Evolutionary conservation across 495 filamentous ascomycete species (phyloP), one percentile per base, ranked within the genome.

Genomic region (Daldinia vernicosa): DNA sequence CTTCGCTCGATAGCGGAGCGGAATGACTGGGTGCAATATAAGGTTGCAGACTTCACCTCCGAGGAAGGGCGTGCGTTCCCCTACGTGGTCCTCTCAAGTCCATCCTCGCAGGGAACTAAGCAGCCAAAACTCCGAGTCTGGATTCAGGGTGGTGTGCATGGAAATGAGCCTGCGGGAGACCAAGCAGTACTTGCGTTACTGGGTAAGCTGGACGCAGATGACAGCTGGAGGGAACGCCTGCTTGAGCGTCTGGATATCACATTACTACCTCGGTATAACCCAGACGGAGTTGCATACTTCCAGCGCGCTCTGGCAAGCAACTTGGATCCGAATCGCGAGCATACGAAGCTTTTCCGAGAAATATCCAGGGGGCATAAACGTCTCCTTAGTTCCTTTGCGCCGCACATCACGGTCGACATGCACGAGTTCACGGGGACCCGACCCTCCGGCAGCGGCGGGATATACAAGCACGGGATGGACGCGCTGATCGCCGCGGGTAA

Each of bases 241-340:
- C 72, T 77, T 6, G 37, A 63, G 14, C 66, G 37, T 9, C 22
- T 76, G 43, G 70, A 74, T 5, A 67, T 77, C 17, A n/a, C 72
- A 22, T 60, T 77, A 15, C 63, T 77, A 27, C 75, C 75, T 15
- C 73, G 75, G 19, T 76, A 76, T 37, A 77, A 77, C 39, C 70
- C 74, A 1, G 75, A 77, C 54, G 75, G 75, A 53, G 75, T 68
- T 9, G 69, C 69, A 33, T 79, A 76, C 55, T 76, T 76, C 60
- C 77, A 79, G 67, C 74, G 77, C 40, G 66, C 62, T 6, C 68
- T 79, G 1, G 77, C 77, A 9, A 75, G 76, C 27, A 79, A 78
- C 70, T 59, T 78, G 4, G 76, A 80, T 33, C 76, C 76, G 5
- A 80, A 80, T 52, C 75, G 78, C 12, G 78, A 80, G 35, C 75